phyloP scores from a whole-genome alignment of 306 rosid genomes.

The Begonia loranthoides region DNA sequence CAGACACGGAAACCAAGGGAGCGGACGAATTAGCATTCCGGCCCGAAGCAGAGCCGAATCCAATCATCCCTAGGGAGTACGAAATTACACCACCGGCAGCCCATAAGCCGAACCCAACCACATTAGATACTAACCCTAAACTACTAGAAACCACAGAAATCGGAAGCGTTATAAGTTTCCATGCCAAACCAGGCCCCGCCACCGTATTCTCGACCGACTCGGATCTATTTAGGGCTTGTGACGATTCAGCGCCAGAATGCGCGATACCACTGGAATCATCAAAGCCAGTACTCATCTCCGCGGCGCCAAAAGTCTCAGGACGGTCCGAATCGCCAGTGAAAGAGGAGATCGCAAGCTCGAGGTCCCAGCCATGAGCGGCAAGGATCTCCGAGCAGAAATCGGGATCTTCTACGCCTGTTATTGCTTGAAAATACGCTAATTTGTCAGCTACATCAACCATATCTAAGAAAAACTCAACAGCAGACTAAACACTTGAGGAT shows the following conservation, averaged over 20 bases:
- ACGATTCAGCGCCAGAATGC: constrained; percentile 5
- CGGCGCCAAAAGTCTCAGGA: constrained; percentile 6
- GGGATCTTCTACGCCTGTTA: constrained; percentile 79
- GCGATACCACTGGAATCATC: not conserved
- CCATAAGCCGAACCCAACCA: constrained; percentile 82
- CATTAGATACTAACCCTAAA: constrained; percentile 67
- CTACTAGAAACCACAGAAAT: constrained; percentile 74
- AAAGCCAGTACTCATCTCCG: constrained; percentile 6
- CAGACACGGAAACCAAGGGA: constrained; percentile 48
- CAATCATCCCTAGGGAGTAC: constrained; percentile 66
- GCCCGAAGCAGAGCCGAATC: constrained; percentile 27
- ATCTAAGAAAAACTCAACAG: not conserved
- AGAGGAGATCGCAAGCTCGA: constrained; percentile 85
- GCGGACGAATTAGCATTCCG: constrained; percentile 25
- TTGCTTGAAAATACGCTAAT: constrained; percentile 72
- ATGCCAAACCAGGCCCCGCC: constrained; percentile 48
- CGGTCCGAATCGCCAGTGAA: constrained; percentile 16
- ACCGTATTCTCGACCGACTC: constrained; percentile 18
- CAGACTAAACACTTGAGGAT: not conserved
- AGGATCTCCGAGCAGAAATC: constrained; percentile 84
- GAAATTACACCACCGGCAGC: constrained; percentile 92
- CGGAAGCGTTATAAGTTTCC: constrained; percentile 72
- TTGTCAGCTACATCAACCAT: constrained; percentile 76
- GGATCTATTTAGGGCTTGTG: constrained; percentile 5
- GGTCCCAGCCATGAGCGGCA: constrained; percentile 89